Conservation (phyloP, 192 early-diverging fungal species). For the Coemansia erecta region DNA sequence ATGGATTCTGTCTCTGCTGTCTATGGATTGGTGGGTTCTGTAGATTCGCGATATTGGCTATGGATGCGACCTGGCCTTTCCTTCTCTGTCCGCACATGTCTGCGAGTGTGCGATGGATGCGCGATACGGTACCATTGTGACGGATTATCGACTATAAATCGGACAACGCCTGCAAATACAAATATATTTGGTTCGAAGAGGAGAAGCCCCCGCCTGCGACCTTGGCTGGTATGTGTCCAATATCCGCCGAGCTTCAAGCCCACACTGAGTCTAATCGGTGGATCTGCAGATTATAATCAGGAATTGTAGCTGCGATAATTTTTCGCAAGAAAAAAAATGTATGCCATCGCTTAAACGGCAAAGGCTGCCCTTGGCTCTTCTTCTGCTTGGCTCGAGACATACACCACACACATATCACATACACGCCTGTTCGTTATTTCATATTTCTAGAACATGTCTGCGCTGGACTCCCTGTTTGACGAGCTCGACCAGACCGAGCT, state of each 20-base stretch:
- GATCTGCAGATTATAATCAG: too few relatives aligned
- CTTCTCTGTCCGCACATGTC: background rate
- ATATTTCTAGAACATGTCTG: constrained; percentile 69
- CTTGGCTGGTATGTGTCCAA: background rate
- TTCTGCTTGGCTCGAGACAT: too few relatives aligned
- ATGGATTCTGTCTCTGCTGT: constrained; percentile 6
- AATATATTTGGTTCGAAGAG: constrained; percentile 26
- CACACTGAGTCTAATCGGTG: background rate
- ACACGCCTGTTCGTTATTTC: constrained; percentile 17
- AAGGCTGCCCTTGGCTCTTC: too few relatives aligned
- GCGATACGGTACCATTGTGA: constrained; percentile 38
- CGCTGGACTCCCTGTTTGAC: constrained; percentile 78
- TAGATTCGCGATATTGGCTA: background rate
- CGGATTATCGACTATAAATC: constrained; percentile 19
- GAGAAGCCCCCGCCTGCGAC: constrained; percentile 14
- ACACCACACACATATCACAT: too few relatives aligned
- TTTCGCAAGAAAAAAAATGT: too few relatives aligned
- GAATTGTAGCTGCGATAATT: too few relatives aligned
- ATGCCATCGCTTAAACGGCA: too few relatives aligned
- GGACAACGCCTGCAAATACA: constrained; percentile 43
- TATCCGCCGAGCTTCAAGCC: background rate
- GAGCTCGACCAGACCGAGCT: constrained; percentile 66
- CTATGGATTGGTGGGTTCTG: background rate
- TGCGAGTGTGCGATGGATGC: constrained; percentile 17
- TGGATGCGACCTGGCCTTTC: constrained; percentile 19